These are phyloP conservation scores for Plasmopara viticola DNA, from an alignment of 352 stramenopile species.

Conservation along the genomic window DNA sequence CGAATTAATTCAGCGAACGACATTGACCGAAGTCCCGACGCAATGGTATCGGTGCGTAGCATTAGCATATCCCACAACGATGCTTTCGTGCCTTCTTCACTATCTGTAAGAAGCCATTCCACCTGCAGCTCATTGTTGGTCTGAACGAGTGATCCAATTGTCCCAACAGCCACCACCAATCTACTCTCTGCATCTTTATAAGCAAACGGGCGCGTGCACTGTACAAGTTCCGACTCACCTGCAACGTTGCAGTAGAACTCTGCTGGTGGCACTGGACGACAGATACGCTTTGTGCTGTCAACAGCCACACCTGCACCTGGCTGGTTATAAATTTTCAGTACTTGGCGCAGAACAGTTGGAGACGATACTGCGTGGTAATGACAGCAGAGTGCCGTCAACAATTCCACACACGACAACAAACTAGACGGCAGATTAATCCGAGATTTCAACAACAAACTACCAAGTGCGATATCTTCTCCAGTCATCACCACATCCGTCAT, in stretches of 20 bases:
- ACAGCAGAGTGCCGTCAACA: constrained; percentile 46
- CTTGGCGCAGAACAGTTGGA: constrained; percentile 31
- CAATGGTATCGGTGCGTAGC: constrained; percentile 30
- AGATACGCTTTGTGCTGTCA: constrained; percentile 4
- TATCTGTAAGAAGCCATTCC: constrained; percentile 33
- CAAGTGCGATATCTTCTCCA: constrained; percentile 10
- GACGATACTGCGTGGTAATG: constrained; percentile 24
- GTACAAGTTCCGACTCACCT: constrained; percentile 13
- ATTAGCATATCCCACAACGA: constrained; percentile 50
- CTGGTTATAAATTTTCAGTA: constrained; percentile 41
- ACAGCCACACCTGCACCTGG: neutral
- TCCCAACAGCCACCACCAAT: constrained; percentile 39
- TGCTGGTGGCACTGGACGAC: constrained; percentile 33
- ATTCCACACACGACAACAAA: constrained; percentile 37
- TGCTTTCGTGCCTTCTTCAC: constrained; percentile 2
- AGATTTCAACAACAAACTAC: constrained; percentile 28
- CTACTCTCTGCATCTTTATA: constrained; percentile 27
- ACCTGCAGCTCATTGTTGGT: constrained; percentile 26
- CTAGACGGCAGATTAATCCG: constrained; percentile 31
- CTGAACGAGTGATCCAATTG: constrained; percentile 21
- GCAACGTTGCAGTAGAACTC: constrained; percentile 35
- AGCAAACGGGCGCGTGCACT: constrained; percentile 47
- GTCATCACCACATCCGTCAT: constrained; percentile 10
- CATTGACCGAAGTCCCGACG: constrained; percentile 32
- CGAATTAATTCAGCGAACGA: constrained; percentile 22